Conservation (phyloP, 805 yeast species). For the Sungouiozyma ichnusensis region DNA sequence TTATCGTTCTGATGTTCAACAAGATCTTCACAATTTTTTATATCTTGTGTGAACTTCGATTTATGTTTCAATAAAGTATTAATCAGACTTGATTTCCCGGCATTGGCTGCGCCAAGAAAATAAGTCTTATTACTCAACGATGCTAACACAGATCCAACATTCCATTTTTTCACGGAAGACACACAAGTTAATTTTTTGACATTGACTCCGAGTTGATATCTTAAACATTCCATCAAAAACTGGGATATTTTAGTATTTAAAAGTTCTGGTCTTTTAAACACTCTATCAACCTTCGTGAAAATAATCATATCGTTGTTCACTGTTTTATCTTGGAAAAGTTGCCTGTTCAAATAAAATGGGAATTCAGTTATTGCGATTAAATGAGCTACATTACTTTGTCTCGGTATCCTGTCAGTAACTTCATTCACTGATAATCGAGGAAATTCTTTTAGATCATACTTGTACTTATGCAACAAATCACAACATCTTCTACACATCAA, state of each 20-base stretch:
- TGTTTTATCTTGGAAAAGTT: conserved; percentile 9
- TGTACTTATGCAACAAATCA: conserved; percentile 37
- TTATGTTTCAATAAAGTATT: conserved; percentile 34
- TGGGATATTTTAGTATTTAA: conserved; percentile 16
- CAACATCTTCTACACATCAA: conserved; percentile 47
- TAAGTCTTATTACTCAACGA: conserved; percentile 29
- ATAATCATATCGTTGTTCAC: conserved; percentile 10
- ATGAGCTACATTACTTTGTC: conserved; percentile 40
- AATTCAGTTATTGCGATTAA: conserved; percentile 61
- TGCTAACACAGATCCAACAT: conserved; percentile 15
- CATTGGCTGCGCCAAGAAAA: conserved; percentile 56
- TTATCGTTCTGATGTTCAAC: conserved; percentile 3
- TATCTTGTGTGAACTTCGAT: conserved; percentile 11
- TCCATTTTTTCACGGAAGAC: conserved; percentile 23
- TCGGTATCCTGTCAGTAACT: conserved; percentile 31
- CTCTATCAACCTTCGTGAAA: conserved; percentile 27
- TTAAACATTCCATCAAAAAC: conserved; percentile 28
- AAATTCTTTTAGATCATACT: conserved; percentile 30
- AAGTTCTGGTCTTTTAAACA: conserved; percentile 12
- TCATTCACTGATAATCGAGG: conserved; percentile 22
- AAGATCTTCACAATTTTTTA: conserved; percentile 6
- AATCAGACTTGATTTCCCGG: conserved; percentile 58
- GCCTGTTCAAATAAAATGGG: conserved; percentile 46
- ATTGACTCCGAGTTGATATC: conserved; percentile 20
- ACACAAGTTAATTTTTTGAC: conserved; percentile 20